These are phyloP conservation scores for Trypanosoma boissoni DNA, from an alignment of 208 protist genomes.

Conservation along the genomic window DNA sequence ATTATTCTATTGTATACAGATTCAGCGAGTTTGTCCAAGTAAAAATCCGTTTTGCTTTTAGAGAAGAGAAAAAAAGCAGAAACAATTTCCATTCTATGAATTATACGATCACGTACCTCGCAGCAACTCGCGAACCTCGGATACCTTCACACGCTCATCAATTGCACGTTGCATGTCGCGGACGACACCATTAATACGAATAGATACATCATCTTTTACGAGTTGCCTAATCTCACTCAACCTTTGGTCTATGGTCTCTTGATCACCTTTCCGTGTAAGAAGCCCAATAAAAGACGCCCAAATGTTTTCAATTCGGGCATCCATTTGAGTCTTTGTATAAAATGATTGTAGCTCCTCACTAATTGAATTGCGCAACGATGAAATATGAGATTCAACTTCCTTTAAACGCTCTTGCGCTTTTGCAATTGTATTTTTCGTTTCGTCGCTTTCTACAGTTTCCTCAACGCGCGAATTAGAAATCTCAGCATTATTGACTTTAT, in stretches of 20 bases:
- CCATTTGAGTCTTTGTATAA: constrained; percentile 47
- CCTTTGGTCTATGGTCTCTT: constrained; percentile 52
- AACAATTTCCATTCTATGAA: no score
- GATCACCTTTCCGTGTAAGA: constrained; percentile 68
- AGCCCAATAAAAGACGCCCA: constrained; percentile 61
- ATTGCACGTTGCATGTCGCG: constrained; percentile 40
- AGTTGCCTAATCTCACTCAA: constrained; percentile 41
- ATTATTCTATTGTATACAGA: constrained; percentile 1
- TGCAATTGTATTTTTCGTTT: background rate
- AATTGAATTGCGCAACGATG: background rate
- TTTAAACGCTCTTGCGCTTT: constrained; percentile 6
- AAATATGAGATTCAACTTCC: background rate
- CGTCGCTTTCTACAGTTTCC: background rate
- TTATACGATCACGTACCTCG: background rate
- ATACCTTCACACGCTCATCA: constrained; percentile 52
- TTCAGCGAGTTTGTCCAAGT: no score
- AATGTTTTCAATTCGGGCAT: constrained; percentile 72
- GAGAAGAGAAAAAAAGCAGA: no score
- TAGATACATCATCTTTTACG: constrained; percentile 38
- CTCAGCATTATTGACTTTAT: background rate
- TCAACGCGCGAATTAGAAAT: background rate
- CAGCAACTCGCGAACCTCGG: constrained; percentile 57
- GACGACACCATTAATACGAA: constrained; percentile 31
- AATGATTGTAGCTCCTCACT: background rate
- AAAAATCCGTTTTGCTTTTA: no score